Conservation (phyloP, 2,329 filamentous ascomycete genomes). For the Nemania sp. region DNA sequence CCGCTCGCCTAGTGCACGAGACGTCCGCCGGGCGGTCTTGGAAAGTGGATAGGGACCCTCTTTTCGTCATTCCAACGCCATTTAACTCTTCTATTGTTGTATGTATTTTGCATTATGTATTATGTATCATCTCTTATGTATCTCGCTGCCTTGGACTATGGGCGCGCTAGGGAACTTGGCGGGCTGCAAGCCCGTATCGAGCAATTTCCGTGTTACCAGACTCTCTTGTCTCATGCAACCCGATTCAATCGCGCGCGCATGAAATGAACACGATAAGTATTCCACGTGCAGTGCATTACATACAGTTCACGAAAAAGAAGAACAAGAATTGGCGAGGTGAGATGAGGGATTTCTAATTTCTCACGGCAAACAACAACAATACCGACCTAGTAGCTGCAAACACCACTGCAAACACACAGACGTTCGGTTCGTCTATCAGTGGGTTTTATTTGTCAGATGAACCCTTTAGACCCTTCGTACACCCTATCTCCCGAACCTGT, state of each 20-base stretch:
- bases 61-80: constrained; percentile 22
- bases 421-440: background rate
- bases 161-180: constrained; percentile 25
- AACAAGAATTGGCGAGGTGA: too few species aligned
- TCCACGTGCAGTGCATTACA: background rate
- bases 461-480: too few species aligned
- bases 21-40: constrained; percentile 15
- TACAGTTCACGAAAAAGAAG: background rate
- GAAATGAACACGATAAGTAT: background rate
- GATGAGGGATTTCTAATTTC: constrained; percentile 31
- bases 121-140: background rate
- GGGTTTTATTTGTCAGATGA: constrained; percentile 24
- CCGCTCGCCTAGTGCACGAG: background rate
- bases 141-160: too few species aligned
- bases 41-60: constrained; percentile 35
- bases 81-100: too few species aligned
- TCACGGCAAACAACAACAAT: too few species aligned
- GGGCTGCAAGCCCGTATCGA: constrained; percentile 21
- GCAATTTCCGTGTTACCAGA: constrained; percentile 7
- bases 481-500: background rate
- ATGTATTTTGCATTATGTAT: background rate
- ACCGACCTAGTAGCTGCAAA: too few species aligned
- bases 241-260: constrained; percentile 6
- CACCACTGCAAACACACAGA: constrained; percentile 14
- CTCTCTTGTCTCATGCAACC: background rate